Evolutionary conservation across 495 filamentous ascomycete genomes (phyloP), one percentile per base, ranked within the genome.

Genomic region (Aspergillus panamensis): DNA sequence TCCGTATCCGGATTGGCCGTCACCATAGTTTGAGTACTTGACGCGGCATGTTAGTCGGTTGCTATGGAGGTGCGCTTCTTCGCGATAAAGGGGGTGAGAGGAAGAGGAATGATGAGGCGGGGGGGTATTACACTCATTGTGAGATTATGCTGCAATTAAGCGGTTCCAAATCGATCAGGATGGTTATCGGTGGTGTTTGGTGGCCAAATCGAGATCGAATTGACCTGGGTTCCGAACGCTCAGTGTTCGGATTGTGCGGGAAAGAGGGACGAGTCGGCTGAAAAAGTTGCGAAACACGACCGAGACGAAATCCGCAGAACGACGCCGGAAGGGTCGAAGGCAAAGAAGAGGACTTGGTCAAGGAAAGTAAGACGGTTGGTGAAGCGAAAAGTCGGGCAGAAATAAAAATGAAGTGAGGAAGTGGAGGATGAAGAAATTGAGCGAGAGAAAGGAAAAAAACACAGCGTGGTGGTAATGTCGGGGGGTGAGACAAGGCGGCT

Each of bases 231-330:
- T 50, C 39, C n/a, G 8, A 31, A 48, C 37, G 21, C 33, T 45
- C 29, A 30, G 42, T 8, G 16, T 45, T 32, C 55, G 47, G 55
- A 25, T 30, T 49, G 25, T 29, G 55, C 55, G 52, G 48, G 56
- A 58, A 52, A 52, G 56, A 58, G 32, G 54, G 48, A 48, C 30
- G 8, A 13, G 42, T 49, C 42, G 29, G 42, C 44, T 44, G 52
- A n/a, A 55, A 45, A 55, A 45, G 43, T 51, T 40, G 39, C 39
- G 52, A 51, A 51, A 37, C 48, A 54, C 51, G 53, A 57, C 51
- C 9, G 42, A 30, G 30, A 43, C n/a, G n/a, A 30, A 51, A 31
- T 30, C 25, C 31, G 16, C 2, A 49, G 25, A 16, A 17, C 19
- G 21, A 61, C 48, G 35, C 12, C 9, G 50, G 20, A 10, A 25